Conservation (phyloP, 1,284 basidiomycete genomes). For the Bjerkandera adusta region DNA sequence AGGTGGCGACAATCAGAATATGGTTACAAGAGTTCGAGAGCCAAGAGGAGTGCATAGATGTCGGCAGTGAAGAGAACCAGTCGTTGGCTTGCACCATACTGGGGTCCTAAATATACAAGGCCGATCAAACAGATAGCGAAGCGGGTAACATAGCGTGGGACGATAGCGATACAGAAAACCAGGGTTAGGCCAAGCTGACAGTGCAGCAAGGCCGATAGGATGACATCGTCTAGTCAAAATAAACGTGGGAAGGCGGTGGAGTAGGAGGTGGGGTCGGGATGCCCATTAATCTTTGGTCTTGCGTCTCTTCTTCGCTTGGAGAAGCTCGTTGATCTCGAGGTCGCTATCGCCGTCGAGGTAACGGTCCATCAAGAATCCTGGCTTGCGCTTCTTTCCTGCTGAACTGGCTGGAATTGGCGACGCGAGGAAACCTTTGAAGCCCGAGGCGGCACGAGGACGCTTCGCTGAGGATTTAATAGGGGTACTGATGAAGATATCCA, state of each 20-base stretch:
- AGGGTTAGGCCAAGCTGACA: background rate
- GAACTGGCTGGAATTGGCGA: conserved; percentile 15
- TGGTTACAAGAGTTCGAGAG: conserved; percentile 8
- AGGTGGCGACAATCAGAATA: too few relatives aligned
- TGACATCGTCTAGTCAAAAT: background rate
- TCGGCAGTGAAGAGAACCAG: background rate
- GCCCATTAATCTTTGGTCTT: conserved; percentile 10
- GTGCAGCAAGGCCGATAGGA: background rate
- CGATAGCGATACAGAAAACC: conserved; percentile 12
- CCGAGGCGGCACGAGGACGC: conserved; percentile 15
- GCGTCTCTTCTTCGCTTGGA: conserved; percentile 16
- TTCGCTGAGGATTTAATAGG: conserved; percentile 4
- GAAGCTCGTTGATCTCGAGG: conserved; percentile 11
- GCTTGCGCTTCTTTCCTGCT: conserved; percentile 25
- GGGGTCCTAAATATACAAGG: conserved; percentile 6
- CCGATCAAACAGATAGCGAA: conserved; percentile 11
- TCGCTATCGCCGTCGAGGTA: conserved; percentile 21
- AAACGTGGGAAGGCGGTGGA: background rate
- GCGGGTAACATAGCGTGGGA: conserved; percentile 4
- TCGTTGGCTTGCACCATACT: background rate
- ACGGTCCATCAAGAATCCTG: conserved; percentile 20
- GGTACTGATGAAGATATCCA: conserved; percentile 11
- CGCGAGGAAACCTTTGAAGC: conserved; percentile 17
- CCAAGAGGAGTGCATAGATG: conserved; percentile 11
- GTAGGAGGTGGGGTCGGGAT: background rate